Conservation (phyloP, 2,329 filamentous ascomycete genomes). For the Spiromastix sp. region DNA sequence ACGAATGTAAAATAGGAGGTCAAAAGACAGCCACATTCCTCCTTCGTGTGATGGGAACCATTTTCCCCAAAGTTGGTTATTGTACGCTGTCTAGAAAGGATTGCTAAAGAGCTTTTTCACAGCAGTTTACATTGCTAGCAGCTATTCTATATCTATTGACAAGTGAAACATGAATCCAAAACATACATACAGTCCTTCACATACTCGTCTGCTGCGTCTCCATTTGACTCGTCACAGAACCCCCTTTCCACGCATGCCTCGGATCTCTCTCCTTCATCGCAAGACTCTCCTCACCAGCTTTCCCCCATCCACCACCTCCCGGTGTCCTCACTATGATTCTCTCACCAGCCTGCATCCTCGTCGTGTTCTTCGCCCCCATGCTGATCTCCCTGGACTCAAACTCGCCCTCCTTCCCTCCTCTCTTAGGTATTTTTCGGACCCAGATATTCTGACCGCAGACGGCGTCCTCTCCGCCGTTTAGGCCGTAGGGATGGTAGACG, state of each 20-base stretch:
- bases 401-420: conserved; percentile 10
- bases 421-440: conserved; percentile 58
- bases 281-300: conserved; percentile 42
- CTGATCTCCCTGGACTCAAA: conserved; percentile 18
- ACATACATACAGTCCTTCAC: conserved; percentile 17
- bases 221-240: conserved; percentile 41
- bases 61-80: no score
- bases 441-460: conserved; percentile 72
- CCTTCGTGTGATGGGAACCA: no score
- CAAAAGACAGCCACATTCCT: no score
- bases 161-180: neutral
- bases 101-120: no score
- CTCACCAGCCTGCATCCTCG: conserved; percentile 25
- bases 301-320: conserved; percentile 30
- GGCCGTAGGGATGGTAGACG: conserved; percentile 65
- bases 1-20: no score
- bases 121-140: neutral
- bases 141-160: neutral
- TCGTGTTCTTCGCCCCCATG: conserved; percentile 23
- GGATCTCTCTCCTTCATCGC: conserved; percentile 45
- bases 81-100: no score
- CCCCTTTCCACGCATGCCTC: conserved; percentile 48
- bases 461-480: conserved; percentile 69
- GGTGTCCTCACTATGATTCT: conserved; percentile 29
- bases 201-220: conserved; percentile 42